Evolutionary conservation across 2,329 filamentous ascomycete genomes (phyloP).

Genomic region (Cytospora schulzeri): DNA sequence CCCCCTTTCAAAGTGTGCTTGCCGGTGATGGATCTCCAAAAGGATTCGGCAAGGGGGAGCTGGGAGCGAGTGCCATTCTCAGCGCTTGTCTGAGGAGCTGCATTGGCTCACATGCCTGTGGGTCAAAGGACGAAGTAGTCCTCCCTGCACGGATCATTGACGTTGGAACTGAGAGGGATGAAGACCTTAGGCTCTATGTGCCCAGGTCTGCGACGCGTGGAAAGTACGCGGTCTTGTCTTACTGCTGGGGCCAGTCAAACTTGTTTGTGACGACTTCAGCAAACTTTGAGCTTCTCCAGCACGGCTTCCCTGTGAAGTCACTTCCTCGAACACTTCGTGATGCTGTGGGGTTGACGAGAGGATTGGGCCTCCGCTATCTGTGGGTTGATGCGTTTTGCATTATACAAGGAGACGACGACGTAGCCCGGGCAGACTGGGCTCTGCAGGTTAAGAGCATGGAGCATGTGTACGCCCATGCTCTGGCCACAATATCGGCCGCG

Average conservation of each 20-base stretch:
- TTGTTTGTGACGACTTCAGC: not conserved
- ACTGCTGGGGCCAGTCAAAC: not conserved
- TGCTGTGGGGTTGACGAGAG: not conserved
- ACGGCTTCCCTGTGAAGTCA: not conserved
- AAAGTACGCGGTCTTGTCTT: not conserved
- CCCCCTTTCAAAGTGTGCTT: no score
- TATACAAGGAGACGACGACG: not conserved
- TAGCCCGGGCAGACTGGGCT: not conserved
- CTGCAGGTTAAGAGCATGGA: not conserved
- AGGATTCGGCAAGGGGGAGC: no score
- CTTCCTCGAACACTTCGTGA: not conserved
- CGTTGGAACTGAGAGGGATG: not conserved
- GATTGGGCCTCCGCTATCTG: not conserved
- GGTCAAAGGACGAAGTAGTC: not conserved
- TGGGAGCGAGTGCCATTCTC: no score
- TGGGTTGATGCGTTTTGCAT: conserved; percentile 12
- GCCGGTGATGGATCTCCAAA: no score
- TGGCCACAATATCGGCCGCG: not conserved
- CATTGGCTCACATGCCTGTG: no score
- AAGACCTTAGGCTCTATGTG: not conserved
- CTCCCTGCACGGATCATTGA: not conserved
- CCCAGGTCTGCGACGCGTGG: not conserved
- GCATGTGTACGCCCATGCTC: not conserved
- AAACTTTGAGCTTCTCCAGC: not conserved
- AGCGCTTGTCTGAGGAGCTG: no score